Evolutionary conservation across 2,329 filamentous ascomycete species (phyloP).

Genomic region (Leptographium lundbergii): DNA sequence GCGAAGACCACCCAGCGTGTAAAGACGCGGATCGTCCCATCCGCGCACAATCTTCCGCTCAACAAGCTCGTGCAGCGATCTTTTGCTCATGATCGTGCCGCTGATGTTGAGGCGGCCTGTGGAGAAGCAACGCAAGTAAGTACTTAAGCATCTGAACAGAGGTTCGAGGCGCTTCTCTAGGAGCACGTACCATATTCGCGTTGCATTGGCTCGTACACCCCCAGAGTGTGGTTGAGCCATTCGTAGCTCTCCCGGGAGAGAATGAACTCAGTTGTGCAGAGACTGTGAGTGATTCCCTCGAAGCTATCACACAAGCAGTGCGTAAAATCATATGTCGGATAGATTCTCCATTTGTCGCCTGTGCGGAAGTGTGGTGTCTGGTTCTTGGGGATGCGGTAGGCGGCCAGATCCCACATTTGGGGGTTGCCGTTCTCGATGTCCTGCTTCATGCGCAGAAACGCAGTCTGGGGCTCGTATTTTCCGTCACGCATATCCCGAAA

Average conservation of each 20-base stretch:
- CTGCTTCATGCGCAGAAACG: constrained; percentile 88
- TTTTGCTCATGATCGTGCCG: constrained; percentile 79
- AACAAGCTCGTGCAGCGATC: constrained; percentile 70
- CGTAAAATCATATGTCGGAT: constrained; percentile 88
- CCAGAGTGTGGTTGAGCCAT: constrained; percentile 69
- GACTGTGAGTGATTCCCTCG: constrained; percentile 79
- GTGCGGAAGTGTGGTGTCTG: constrained; percentile 62
- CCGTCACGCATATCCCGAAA: constrained; percentile 88
- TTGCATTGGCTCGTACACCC: constrained; percentile 87
- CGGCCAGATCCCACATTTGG: constrained; percentile 77
- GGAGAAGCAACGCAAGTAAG: neutral
- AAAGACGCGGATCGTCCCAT: constrained; percentile 87
- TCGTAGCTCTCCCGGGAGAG: constrained; percentile 79
- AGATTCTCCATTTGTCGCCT: constrained; percentile 77
- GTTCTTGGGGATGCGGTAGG: constrained; percentile 72
- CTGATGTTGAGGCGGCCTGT: constrained; percentile 49
- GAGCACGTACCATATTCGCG: constrained; percentile 49
- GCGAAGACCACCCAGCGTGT: constrained; percentile 73
- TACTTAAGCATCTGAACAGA: neutral
- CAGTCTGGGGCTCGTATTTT: constrained; percentile 74
- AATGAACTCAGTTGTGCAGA: constrained; percentile 84
- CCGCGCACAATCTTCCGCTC: constrained; percentile 64
- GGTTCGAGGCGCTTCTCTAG: neutral
- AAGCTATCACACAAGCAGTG: constrained; percentile 89
- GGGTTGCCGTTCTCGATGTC: constrained; percentile 63